Conservation (phyloP, 257 asterid species). For the Solanum microdontum region DNA sequence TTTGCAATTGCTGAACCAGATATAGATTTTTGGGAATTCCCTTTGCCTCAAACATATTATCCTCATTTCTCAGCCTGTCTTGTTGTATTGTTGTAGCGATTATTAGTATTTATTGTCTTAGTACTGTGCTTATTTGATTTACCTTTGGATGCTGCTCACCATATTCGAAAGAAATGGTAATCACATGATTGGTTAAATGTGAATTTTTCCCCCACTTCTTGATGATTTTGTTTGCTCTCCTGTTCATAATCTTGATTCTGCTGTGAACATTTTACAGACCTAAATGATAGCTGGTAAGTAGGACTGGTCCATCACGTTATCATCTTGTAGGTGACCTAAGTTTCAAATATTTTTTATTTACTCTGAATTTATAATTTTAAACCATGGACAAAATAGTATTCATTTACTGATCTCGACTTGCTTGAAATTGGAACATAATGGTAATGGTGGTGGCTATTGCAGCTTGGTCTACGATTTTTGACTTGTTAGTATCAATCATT, state of each 20-base stretch:
- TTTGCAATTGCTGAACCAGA: background rate
- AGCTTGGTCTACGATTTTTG: background rate
- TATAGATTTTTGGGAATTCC: background rate
- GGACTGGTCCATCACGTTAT: background rate
- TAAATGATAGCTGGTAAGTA: background rate
- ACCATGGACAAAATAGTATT: background rate
- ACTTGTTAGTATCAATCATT: too few relatives aligned
- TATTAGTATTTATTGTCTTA: background rate
- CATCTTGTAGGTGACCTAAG: background rate
- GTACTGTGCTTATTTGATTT: background rate
- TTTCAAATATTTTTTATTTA: background rate
- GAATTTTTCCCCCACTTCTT: background rate
- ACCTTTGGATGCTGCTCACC: background rate
- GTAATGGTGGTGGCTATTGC: background rate
- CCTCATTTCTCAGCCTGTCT: background rate
- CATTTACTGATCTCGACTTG: background rate
- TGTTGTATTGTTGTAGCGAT: background rate
- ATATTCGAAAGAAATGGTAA: background rate
- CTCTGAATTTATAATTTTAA: background rate
- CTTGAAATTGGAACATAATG: background rate
- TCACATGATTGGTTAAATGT: background rate
- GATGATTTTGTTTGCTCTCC: background rate
- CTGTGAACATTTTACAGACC: background rate
- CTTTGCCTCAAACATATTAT: background rate
- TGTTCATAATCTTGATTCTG: background rate